Percentiles rank a stretch among this genome's conserved stretches.
phyloP scores from a whole-genome alignment of 225 moss, liverwort and hornwort genomes.

The Polytrichum commune region DNA sequence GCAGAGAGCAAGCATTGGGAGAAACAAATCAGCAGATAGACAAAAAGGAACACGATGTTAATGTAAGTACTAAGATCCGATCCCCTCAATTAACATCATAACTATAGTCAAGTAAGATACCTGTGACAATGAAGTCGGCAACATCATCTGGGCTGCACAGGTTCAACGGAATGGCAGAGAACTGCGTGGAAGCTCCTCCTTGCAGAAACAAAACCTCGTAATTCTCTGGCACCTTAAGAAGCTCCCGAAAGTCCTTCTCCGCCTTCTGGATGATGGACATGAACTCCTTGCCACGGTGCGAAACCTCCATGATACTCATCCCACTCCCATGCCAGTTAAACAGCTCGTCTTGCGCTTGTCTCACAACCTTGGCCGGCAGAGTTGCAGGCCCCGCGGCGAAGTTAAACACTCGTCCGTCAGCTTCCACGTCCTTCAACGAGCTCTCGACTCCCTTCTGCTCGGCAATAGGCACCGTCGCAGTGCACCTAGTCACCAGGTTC shows the following conservation, averaged over 20 bases:
- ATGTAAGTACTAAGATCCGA: too few relatives aligned
- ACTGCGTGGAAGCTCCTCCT: conserved; percentile 84
- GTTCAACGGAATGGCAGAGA: conserved; percentile 87
- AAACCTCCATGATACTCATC: conserved; percentile 99
- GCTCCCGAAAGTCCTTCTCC: conserved; percentile 80
- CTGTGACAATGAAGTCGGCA: conserved; percentile 81
- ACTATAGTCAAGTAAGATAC: conserved; percentile 5
- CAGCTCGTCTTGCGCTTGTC: conserved; percentile 89
- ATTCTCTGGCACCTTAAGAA: conserved; percentile 75
- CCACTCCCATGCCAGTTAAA: conserved; percentile 85
- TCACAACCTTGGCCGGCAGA: conserved; percentile 81
- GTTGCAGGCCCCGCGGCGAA: conserved; percentile 97
- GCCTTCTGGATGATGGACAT: conserved; percentile 82
- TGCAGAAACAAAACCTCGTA: conserved; percentile 93
- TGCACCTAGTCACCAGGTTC: conserved; percentile 41
- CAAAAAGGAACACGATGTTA: too few relatives aligned
- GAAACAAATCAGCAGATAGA: too few relatives aligned
- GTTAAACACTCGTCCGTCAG: conserved; percentile 82
- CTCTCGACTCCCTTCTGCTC: conserved; percentile 48
- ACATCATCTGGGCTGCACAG: conserved; percentile 69
- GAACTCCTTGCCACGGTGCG: conserved; percentile 93
- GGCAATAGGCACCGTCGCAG: conserved; percentile 40
- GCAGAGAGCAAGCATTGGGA: too few relatives aligned
- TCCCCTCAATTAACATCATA: too few relatives aligned
- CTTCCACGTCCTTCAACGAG: conserved; percentile 26